Evolutionary conservation across 2,329 filamentous ascomycete genomes (phyloP).

Genomic region (Venturia effusa): DNA sequence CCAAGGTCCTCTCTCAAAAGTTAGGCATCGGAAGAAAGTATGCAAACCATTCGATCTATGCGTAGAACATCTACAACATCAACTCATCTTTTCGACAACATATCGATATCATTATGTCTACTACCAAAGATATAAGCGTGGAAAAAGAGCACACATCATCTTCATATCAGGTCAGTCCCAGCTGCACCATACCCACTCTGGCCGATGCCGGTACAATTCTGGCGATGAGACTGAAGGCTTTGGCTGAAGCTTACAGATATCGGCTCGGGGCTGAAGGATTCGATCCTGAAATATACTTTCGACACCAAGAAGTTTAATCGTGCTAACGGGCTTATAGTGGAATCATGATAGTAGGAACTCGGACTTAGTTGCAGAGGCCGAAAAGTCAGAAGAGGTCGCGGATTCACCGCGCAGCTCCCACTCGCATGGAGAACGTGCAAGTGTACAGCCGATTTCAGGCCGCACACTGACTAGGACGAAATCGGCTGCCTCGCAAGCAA

Average conservation of each 20-base stretch:
- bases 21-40: background rate
- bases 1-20: background rate
- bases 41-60: background rate
- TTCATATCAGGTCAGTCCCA: background rate
- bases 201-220: background rate
- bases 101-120: background rate
- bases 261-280: too few relatives aligned
- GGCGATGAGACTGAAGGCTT: too few relatives aligned
- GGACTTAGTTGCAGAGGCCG: background rate
- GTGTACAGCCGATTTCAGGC: background rate
- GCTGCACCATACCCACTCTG: too few relatives aligned
- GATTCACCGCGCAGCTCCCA: background rate
- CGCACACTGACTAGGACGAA: conserved; percentile 7
- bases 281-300: background rate
- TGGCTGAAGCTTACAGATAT: background rate
- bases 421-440: background rate
- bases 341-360: background rate
- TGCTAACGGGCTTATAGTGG: background rate
- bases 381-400: background rate
- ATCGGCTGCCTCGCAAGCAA: conserved; percentile 2
- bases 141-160: background rate
- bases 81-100: background rate
- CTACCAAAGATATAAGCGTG: background rate
- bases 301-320: background rate
- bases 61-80: background rate